Evolutionary conservation across 2,329 filamentous ascomycete species (phyloP), one percentile per base, ranked within the genome.

Genomic region (Dothideomycetidae sp.): DNA sequence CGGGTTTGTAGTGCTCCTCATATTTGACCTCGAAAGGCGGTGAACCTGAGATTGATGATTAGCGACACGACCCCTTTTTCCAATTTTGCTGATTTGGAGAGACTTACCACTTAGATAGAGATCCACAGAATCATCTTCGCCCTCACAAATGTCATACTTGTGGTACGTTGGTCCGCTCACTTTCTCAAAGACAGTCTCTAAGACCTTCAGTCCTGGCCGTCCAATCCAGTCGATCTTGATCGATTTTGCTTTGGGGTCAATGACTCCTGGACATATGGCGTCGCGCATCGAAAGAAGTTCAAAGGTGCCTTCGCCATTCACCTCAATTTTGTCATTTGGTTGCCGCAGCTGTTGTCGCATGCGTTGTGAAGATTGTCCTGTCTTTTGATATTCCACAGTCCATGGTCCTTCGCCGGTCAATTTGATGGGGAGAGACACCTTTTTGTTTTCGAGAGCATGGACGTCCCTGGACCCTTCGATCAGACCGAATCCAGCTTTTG

Each of bases 141-240:
- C 88, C 61, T 98, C 86, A 53, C 90, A 98, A 18, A 98, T 78
- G 43, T 86, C 78, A 29, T 76, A 71, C 58, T 92, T 92, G 48
- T 76, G 55, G 53, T 78, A 81, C 21, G 67, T 66, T 17, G 66
- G 63, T 11, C 66, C 63, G 23, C 67, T 51, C 11, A 52, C 58
- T 9, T 63, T 63, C 32, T 82, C 67, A 32, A 75, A 71, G 3
- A 74, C 66, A 12, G 72, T 73, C 42, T 79, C 70, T 4, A 75
- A 65, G 10, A 68, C 70, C 5, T 48, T 44, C 29, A 92, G 67
- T 44, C 74, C 66, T 1, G 90, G 92, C 32, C 86, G 74, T 21
- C 81, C 71, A 48, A 90, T 82, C 85, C 85, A 94, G 42, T 76
- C 73, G 15, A 98, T 75, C 40, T 80, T 68, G 47, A 98, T 98